These are phyloP conservation scores for Kwoniella sp. DNA, from an alignment of 768 basidiomycete species.

Conservation along the genomic window DNA sequence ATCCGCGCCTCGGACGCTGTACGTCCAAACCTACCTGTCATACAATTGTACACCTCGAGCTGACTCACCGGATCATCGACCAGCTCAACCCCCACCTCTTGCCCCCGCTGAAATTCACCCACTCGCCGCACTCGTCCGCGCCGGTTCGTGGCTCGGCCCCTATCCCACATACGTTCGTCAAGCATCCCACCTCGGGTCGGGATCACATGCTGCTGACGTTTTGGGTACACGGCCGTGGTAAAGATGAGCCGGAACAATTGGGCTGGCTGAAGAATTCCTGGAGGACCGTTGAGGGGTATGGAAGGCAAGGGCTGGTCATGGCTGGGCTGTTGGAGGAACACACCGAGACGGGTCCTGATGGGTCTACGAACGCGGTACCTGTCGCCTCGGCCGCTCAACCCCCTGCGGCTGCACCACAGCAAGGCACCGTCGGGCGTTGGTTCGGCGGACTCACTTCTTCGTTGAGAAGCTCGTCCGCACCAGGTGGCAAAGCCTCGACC, in stretches of 20 bases:
- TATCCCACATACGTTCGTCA: conserved; percentile 34
- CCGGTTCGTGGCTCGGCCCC: conserved; percentile 42
- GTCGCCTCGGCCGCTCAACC: no score
- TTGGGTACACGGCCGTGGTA: conserved; percentile 46
- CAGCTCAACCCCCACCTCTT: conserved; percentile 48
- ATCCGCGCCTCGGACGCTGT: conserved; percentile 46
- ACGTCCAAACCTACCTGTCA: conserved; percentile 10
- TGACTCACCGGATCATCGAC: no score
- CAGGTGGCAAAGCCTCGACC: not conserved
- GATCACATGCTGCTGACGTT: conserved; percentile 50
- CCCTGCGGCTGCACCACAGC: no score
- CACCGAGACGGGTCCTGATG: not conserved
- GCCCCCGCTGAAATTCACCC: conserved; percentile 49
- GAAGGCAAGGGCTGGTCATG: conserved; percentile 4
- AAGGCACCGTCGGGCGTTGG: conserved; percentile 8
- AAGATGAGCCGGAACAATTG: conserved; percentile 37
- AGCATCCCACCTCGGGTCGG: conserved; percentile 41
- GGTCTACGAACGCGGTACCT: not conserved
- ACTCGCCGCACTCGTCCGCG: conserved; percentile 40
- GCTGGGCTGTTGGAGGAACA: conserved; percentile 14
- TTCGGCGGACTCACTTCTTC: conserved; percentile 33
- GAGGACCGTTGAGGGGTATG: conserved; percentile 14
- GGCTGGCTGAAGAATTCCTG: conserved; percentile 30
- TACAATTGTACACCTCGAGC: no score
- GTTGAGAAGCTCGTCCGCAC: not conserved